Conservation (phyloP, 1,139 yeast genomes). For the Nakaseomyces glabratus region DNA sequence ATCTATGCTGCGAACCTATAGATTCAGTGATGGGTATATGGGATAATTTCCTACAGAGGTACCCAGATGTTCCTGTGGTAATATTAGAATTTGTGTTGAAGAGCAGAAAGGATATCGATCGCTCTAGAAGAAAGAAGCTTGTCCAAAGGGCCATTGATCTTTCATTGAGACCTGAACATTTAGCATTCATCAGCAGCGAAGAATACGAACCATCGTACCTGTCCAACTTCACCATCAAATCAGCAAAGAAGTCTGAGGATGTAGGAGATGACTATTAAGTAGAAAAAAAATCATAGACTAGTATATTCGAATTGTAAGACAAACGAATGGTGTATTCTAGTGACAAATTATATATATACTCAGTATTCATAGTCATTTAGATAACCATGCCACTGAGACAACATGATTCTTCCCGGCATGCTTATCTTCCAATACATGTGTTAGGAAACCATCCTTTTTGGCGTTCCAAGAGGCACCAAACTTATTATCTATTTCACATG, state of each 20-base stretch:
- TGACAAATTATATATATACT: background rate
- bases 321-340: background rate
- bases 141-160: constrained; percentile 17
- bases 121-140: constrained; percentile 23
- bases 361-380: constrained; percentile 16
- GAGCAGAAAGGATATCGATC: constrained; percentile 34
- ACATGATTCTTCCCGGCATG: constrained; percentile 12
- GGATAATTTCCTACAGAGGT: constrained; percentile 48
- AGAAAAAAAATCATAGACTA: no score
- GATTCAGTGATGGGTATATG: constrained; percentile 49
- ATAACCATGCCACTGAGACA: constrained; percentile 26
- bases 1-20: constrained; percentile 49
- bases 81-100: constrained; percentile 47
- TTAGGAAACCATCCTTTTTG: constrained; percentile 34
- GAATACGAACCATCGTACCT: constrained; percentile 5
- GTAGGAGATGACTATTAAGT: no score
- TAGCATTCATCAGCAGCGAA: constrained; percentile 4
- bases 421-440: constrained; percentile 16
- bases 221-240: constrained; percentile 4
- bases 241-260: constrained; percentile 6
- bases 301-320: background rate
- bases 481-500: constrained; percentile 23
- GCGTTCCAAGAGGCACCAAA: constrained; percentile 37
- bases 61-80: constrained; percentile 58
- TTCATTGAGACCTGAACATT: constrained; percentile 2